phyloP scores from a whole-genome alignment of 352 stramenopile species.

The Globisporangium splendens region DNA sequence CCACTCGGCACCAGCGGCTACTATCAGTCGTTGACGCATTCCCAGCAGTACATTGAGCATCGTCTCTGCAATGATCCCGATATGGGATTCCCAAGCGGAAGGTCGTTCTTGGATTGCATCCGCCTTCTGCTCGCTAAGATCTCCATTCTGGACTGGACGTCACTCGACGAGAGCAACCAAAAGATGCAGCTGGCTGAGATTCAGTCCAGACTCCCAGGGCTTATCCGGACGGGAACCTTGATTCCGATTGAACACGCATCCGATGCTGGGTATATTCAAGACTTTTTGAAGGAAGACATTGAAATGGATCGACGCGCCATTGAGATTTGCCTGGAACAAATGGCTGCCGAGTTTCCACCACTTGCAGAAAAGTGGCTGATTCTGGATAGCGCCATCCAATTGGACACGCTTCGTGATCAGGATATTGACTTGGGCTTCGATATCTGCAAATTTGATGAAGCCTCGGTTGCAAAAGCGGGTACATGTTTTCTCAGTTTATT shows the following conservation, averaged over 20 bases:
- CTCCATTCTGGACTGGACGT: slow-evolving; percentile 74
- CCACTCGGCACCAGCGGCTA: too few relatives aligned
- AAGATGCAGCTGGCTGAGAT: slow-evolving; percentile 54
- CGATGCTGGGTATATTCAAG: slow-evolving; percentile 13
- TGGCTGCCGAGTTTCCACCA: slow-evolving; percentile 28
- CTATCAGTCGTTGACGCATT: slow-evolving; percentile 13
- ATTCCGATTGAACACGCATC: slow-evolving; percentile 21
- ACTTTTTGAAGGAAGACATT: slow-evolving; percentile 32
- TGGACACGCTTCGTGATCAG: slow-evolving; percentile 33
- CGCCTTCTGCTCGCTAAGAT: slow-evolving; percentile 72
- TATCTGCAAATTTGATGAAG: slow-evolving; percentile 8
- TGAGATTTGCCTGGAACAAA: slow-evolving; percentile 21
- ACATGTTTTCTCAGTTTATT: slow-evolving; percentile 26
- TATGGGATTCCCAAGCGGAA: slow-evolving; percentile 36
- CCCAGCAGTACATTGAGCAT: slow-evolving; percentile 29
- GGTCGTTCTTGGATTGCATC: slow-evolving; percentile 64
- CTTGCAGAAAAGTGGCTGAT: slow-evolving; percentile 34
- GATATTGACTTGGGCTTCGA: slow-evolving; percentile 48
- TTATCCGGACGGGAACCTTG: slow-evolving; percentile 45
- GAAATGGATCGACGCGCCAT: slow-evolving; percentile 15
- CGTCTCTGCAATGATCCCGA: slow-evolving; percentile 21
- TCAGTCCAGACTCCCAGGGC: slow-evolving; percentile 32
- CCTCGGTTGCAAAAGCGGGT: slow-evolving; percentile 12
- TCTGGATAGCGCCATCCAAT: slow-evolving; percentile 9
- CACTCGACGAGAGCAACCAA: slow-evolving; percentile 48